Base-by-base conservation (phyloP, 148 eudicot genomes). In the Selenicereus undatus region DNA sequence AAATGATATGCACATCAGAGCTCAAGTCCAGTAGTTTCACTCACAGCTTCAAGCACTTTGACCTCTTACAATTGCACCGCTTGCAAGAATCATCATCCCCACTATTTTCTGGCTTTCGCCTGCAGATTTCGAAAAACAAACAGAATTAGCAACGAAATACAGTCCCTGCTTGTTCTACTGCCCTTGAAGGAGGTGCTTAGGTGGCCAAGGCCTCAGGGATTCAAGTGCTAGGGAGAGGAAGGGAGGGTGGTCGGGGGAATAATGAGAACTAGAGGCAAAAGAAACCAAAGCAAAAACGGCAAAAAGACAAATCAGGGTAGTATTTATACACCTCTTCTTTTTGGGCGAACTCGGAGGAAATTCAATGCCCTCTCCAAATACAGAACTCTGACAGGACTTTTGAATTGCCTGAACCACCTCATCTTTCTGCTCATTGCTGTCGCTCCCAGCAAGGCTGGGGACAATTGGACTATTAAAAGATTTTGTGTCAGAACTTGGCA, bases 21-120 rank as follows among this genome's bases (percentile, higher is more conserved):
- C 29, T 64, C 68, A 71, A 26, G 6, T 64, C 71, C 52, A 60
- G 65, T 58, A 62, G 0, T 54, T 54, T 36, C 48, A 81, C 88
- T 87, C 79, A 87, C 89, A 87, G 88, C 81, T 87, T 87, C 81
- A 87, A 81, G 84, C 89, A 87, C 76, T 87, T 87, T 27, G 89
- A 85, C 81, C 88, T 85, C 79, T 83, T 87, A 76, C 89, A 87
- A 76, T 85, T 87, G 42, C 89, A 87, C 51, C 89, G 86, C 86
- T 85, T 87, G 79, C 89, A 87, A 64, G 81, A 79, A 29, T 87
- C 87, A 80, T 60, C 8, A 62, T 85, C 89, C 73, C 76, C 88
- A 5, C 17, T 76, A 73, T 26, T 66, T 51, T 83, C 89, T 51
- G 77, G 58, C 78, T 83, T 84, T 76, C 29, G 60, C 84, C 88